These are phyloP conservation scores for Lentinus tigrinus DNA, from an alignment of 768 basidiomycete genomes.

Conservation along the genomic window DNA sequence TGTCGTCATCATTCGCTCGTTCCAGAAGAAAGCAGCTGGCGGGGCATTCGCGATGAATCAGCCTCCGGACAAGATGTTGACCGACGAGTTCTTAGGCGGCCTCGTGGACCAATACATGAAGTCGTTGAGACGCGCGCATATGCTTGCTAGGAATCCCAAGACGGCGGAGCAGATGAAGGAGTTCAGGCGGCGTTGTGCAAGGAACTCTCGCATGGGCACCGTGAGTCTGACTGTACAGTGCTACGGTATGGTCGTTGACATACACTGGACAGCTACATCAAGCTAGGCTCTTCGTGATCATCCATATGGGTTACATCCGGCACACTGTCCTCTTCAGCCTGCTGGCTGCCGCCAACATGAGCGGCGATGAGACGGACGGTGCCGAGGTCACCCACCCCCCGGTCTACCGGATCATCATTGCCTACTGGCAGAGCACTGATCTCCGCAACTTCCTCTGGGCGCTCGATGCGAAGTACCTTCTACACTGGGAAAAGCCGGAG, in stretches of 20 bases:
- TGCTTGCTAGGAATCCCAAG: not conserved
- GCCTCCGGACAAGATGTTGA: not conserved
- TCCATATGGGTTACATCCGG: not conserved
- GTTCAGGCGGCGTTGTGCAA: not conserved
- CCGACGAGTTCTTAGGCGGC: not conserved
- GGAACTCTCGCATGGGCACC: not conserved
- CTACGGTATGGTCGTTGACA: not conserved
- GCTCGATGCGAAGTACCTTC: not conserved
- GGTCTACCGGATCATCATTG: not conserved
- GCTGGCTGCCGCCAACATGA: not conserved
- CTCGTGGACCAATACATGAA: not conserved
- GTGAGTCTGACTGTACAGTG: not conserved
- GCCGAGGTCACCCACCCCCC: not conserved
- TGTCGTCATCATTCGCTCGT: not conserved
- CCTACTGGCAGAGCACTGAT: not conserved
- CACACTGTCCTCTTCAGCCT: not conserved
- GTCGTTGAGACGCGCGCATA: not conserved
- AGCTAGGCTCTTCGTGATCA: not conserved
- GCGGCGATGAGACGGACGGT: constrained; percentile 3
- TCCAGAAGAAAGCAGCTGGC: not conserved
- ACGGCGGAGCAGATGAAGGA: not conserved
- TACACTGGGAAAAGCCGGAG: not conserved
- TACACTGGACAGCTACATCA: not conserved
- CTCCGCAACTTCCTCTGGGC: not conserved
- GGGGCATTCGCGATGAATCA: not conserved